Evolutionary conservation across 129 eudicot genomes (phyloP).

Genomic region (Solidago caesia): DNA sequence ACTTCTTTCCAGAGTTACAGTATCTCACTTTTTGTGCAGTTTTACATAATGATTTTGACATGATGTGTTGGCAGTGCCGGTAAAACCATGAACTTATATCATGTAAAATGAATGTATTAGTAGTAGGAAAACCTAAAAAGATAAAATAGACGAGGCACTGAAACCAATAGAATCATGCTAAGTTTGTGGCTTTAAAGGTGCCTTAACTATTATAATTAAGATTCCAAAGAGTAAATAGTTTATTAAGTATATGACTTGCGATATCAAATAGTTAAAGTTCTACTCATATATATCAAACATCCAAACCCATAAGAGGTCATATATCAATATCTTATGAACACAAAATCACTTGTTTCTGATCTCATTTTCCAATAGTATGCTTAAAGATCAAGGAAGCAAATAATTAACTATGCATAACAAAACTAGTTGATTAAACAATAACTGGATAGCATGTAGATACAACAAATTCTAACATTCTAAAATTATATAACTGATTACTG

Average conservation of each 20-base stretch:
- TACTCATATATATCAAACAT: background rate
- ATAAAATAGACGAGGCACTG: background rate
- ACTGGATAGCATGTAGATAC: background rate
- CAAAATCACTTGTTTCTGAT: background rate
- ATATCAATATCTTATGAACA: background rate
- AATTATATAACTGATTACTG: background rate
- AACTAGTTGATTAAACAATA: background rate
- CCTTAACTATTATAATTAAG: background rate
- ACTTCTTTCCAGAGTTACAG: background rate
- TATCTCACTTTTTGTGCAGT: background rate
- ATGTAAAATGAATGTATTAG: background rate
- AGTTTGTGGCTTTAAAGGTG: background rate
- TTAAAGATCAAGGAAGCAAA: background rate
- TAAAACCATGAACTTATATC: background rate
- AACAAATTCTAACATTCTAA: background rate
- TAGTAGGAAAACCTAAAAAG: too few species aligned
- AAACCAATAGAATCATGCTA: background rate
- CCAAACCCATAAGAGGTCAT: background rate
- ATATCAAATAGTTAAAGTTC: background rate
- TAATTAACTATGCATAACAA: background rate
- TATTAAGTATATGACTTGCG: background rate
- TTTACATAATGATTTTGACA: background rate
- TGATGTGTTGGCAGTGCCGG: background rate
- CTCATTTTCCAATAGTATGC: background rate
- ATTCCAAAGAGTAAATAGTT: constrained; percentile 2